These are phyloP conservation scores for Boletus rubescentipes DNA, from an alignment of 768 basidiomycete genomes.

Conservation along the genomic window DNA sequence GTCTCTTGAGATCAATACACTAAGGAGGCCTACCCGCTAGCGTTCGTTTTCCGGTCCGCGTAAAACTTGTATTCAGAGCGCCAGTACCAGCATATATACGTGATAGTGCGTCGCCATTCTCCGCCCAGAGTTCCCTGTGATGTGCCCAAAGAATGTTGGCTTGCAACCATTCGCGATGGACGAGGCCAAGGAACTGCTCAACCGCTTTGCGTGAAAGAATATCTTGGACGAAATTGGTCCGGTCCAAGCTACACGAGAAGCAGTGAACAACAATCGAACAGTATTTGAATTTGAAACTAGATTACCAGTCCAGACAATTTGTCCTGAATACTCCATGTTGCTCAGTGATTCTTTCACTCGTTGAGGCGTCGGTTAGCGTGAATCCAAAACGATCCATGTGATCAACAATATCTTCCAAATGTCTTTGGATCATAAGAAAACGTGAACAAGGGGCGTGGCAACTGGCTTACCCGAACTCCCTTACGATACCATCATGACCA, in stretches of 20 bases:
- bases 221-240: constrained; percentile 97
- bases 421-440: constrained; percentile 42
- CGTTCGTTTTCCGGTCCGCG: constrained; percentile 91
- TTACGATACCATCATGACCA: constrained; percentile 84
- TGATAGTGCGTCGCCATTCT: constrained; percentile 91
- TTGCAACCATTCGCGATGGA: constrained; percentile 74
- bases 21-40: constrained; percentile 59
- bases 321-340: constrained; percentile 93
- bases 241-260: constrained; percentile 66
- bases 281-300: neutral
- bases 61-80: constrained; percentile 94
- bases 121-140: constrained; percentile 96
- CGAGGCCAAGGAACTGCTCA: constrained; percentile 78
- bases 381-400: constrained; percentile 83
- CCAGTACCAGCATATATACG: constrained; percentile 94
- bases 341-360: constrained; percentile 74
- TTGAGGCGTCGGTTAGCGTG: constrained; percentile 68
- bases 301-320: constrained; percentile 92
- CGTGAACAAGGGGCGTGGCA: neutral
- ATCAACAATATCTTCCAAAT: constrained; percentile 54
- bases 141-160: constrained; percentile 73
- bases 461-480: constrained; percentile 60
- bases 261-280: neutral
- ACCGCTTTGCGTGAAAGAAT: constrained; percentile 82
- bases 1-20: neutral